Conservation (phyloP, 208 protist genomes). For the Leishmania tropica region DNA sequence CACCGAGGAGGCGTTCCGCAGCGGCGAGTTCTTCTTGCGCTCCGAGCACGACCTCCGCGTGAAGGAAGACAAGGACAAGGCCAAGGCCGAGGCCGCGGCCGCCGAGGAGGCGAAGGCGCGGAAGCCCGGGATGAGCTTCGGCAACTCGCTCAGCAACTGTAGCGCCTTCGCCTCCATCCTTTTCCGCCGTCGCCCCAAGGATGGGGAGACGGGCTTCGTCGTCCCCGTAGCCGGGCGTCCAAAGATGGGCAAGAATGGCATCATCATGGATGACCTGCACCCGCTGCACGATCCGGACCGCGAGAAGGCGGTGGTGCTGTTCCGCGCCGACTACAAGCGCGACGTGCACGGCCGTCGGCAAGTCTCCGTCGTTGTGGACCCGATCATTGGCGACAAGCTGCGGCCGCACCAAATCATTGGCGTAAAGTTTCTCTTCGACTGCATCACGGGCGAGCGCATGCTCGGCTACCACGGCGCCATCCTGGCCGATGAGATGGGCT, state of each 20-base stretch:
- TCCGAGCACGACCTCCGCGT: conserved; percentile 81
- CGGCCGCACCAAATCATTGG: conserved; percentile 89
- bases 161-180: conserved; percentile 55
- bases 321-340: conserved; percentile 91
- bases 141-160: conserved; percentile 33
- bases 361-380: conserved; percentile 92
- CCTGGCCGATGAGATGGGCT: conserved; percentile 96
- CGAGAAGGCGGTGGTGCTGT: conserved; percentile 83
- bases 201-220: conserved; percentile 75
- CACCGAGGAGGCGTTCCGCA: conserved; percentile 81
- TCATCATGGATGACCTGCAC: conserved; percentile 59
- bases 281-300: conserved; percentile 83
- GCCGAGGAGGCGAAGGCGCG: conserved; percentile 46
- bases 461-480: conserved; percentile 89
- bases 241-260: conserved; percentile 67
- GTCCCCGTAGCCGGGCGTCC: conserved; percentile 77
- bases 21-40: conserved; percentile 90
- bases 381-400: conserved; percentile 91
- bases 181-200: conserved; percentile 72
- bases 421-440: conserved; percentile 94
- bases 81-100: conserved; percentile 58
- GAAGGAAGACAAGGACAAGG: conserved; percentile 82
- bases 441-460: conserved; percentile 89
- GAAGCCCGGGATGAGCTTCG: conserved; percentile 81
- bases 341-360: conserved; percentile 78